Conservation (phyloP, 2,329 filamentous ascomycete species). For the Apiospora sp. region DNA sequence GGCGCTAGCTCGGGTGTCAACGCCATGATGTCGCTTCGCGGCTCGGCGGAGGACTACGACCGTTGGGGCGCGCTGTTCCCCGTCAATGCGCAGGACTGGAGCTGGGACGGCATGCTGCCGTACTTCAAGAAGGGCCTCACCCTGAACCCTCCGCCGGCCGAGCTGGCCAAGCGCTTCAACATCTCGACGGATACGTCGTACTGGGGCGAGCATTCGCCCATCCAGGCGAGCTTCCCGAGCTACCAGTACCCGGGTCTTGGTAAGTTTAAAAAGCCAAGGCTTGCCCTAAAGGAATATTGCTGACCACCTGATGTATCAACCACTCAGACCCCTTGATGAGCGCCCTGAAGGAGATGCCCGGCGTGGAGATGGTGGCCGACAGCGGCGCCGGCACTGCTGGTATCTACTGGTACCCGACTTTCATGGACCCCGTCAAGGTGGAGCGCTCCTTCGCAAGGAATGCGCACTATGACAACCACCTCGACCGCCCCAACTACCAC, state of each 20-base stretch:
- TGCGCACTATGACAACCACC: slow-evolving; percentile 43
- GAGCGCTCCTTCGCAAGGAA: slow-evolving; percentile 50
- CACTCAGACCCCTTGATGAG: slow-evolving; percentile 42
- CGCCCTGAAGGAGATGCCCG: slow-evolving; percentile 48
- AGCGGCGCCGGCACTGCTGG: slow-evolving; percentile 49
- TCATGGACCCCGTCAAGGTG: slow-evolving; percentile 47
- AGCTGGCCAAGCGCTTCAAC: slow-evolving; percentile 38
- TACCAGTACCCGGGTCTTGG: slow-evolving; percentile 47
- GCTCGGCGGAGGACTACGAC: slow-evolving; percentile 42
- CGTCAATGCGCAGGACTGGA: slow-evolving; percentile 38
- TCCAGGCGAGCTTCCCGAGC: slow-evolving; percentile 48
- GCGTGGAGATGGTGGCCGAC: slow-evolving; percentile 48
- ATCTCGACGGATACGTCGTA: slow-evolving; percentile 45
- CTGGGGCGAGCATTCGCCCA: slow-evolving; percentile 48
- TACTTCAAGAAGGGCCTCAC: slow-evolving; percentile 43
- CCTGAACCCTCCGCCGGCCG: slow-evolving; percentile 36
- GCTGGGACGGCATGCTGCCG: slow-evolving; percentile 41
- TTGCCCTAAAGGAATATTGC: too few relatives aligned
- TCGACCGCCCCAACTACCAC: slow-evolving; percentile 42
- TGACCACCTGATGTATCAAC: too few relatives aligned
- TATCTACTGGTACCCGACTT: slow-evolving; percentile 52
- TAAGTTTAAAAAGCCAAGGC: too few relatives aligned
- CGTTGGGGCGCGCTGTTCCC: slow-evolving; percentile 45
- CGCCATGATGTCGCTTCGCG: slow-evolving; percentile 41
- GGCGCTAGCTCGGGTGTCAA: slow-evolving; percentile 42